Percentiles rank a stretch among this genome's conserved stretches.
Evolutionary conservation across 805 yeast species (phyloP).

Genomic region (Ogataea parapolymorpha): DNA sequence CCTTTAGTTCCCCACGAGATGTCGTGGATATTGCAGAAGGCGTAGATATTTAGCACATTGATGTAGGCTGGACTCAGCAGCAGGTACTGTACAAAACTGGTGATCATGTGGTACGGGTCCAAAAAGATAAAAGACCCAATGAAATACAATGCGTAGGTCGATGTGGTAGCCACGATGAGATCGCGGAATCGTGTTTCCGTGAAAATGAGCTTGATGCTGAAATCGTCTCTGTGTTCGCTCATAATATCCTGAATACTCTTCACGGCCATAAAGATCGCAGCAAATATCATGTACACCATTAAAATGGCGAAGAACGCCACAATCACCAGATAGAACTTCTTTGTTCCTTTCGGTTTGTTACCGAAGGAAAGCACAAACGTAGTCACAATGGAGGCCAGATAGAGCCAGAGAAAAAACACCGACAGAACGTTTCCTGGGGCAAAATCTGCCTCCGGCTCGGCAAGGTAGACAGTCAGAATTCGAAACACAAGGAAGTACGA

Average conservation of each 20-base stretch:
- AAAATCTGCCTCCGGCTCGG: constrained; percentile 56
- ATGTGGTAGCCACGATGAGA: constrained; percentile 75
- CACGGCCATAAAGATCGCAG: constrained; percentile 78
- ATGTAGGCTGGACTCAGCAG: constrained; percentile 85
- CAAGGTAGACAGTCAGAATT: constrained; percentile 77
- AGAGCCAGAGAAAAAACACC: constrained; percentile 80
- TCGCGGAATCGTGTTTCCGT: constrained; percentile 76
- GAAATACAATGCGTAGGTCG: constrained; percentile 81
- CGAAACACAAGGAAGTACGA: constrained; percentile 88
- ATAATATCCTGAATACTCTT: constrained; percentile 45
- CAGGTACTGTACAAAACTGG: constrained; percentile 81
- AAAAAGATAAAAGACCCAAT: constrained; percentile 75
- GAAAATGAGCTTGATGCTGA: constrained; percentile 47
- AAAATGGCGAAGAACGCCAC: constrained; percentile 79
- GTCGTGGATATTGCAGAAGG: constrained; percentile 95
- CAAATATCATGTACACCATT: constrained; percentile 87
- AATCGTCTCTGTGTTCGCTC: constrained; percentile 35
- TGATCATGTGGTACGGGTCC: constrained; percentile 91
- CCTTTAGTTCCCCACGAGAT: constrained; percentile 98
- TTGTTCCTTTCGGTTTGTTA: constrained; percentile 90
- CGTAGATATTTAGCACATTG: constrained; percentile 88
- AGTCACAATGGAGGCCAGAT: constrained; percentile 72
- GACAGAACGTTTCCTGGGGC: constrained; percentile 75
- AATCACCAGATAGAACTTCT: constrained; percentile 68
- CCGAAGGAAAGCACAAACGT: constrained; percentile 91